Evolutionary conservation across 2,329 filamentous ascomycete genomes (phyloP), one percentile per base, ranked within the genome.

Genomic region (Fusarium brevicatenulatum): DNA sequence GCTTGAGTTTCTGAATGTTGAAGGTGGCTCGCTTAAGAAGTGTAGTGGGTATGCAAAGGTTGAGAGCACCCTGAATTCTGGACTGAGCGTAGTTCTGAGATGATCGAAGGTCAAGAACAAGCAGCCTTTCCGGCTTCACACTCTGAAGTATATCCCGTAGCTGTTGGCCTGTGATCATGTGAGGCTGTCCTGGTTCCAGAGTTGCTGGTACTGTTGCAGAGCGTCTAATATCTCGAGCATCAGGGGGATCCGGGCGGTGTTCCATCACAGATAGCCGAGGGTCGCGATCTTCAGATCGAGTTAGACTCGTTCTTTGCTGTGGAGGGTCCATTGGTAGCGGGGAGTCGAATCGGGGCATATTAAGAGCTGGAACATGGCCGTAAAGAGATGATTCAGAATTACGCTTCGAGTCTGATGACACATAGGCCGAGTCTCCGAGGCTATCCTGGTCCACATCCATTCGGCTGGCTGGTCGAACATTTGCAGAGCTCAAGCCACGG

Each of bases 11-110:
- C 70, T 95, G 88, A 18, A 97, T 89, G 75, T 95, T 95, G 82
- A 97, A 98, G 0, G 95, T 97, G 2, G 94, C 91, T 55, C 96
- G 88, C 82, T 98, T 98, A 23, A 99, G 84, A 19, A 99, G 85
- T 0, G 95, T 98, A 0, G 96, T 98, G 0, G 96, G 96, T 68
- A 98, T 97, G 79, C 96, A 98, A 9, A 99, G 85, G 79, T 97
- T 98, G 37, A 99, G 83, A 1, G 95, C 94, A n/a, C 92, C 91
- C 55, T 87, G 84, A 61, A 98, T 93, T 36, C 93, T 90, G 28
- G 93, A 91, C 50, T 89, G 87, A 2, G 91, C 88, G 78, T 92
- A 98, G 73, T 95, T 94, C 25, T 95, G 94, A 34, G 92, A 93
- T 0, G 97, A 95, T 43, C 96, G 90, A 28, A 98, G 88, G 80